Evolutionary conservation across 2,329 filamentous ascomycete genomes (phyloP).

Genomic region (Huntiella moniliformis): DNA sequence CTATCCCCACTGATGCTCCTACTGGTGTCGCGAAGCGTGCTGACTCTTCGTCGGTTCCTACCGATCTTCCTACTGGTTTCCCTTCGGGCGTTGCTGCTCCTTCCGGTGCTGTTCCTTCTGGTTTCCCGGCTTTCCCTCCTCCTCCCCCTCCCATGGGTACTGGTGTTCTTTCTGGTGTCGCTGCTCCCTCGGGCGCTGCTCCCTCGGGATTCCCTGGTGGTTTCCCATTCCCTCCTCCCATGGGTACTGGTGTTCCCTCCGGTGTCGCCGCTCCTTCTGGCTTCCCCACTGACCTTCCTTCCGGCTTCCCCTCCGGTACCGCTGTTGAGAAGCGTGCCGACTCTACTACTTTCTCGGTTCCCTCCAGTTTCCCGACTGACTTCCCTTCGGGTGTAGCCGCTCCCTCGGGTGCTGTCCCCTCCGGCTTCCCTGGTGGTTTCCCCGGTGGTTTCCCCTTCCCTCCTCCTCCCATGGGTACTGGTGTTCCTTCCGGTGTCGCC

Average conservation of each 20-base stretch:
- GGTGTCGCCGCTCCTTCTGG: neutral
- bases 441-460: constrained; percentile 2
- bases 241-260: constrained; percentile 1
- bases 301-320: neutral
- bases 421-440: neutral
- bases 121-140: constrained; percentile 2
- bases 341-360: neutral
- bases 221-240: neutral
- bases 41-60: neutral
- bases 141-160: too few relatives aligned
- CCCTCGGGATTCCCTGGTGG: constrained; percentile 1
- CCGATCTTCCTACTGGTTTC: neutral
- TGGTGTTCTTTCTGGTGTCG: neutral
- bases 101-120: constrained; percentile 1
- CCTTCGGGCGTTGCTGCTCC: neutral
- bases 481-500: constrained; percentile 1
- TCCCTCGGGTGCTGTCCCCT: neutral
- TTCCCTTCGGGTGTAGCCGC: neutral
- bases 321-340: neutral
- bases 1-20: constrained; percentile 1
- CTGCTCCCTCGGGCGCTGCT: neutral
- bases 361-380: neutral
- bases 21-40: neutral
- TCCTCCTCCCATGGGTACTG: neutral
- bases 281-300: constrained; percentile 3